Conservation (phyloP, 2,329 filamentous ascomycete genomes). For the Penicillium frequentans region DNA sequence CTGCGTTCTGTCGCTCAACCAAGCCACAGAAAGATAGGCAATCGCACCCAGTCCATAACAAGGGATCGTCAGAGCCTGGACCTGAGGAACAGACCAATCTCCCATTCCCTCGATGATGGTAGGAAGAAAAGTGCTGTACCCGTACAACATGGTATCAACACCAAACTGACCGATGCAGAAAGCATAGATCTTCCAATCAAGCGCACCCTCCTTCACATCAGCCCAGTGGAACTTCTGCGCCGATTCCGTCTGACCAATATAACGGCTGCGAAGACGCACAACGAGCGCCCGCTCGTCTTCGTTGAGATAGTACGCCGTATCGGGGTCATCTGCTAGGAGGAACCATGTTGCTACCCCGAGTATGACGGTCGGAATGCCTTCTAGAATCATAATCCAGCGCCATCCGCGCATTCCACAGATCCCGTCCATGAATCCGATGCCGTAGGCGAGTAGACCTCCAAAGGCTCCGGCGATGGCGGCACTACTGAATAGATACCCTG, state of each 20-base stretch:
- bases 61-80: constrained; percentile 76
- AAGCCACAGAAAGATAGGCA: constrained; percentile 66
- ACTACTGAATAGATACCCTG: constrained; percentile 66
- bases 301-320: constrained; percentile 62
- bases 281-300: constrained; percentile 62
- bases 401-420: constrained; percentile 64
- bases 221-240: constrained; percentile 57
- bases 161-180: constrained; percentile 72
- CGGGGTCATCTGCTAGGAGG: constrained; percentile 65
- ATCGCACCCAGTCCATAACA: constrained; percentile 73
- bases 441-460: constrained; percentile 72
- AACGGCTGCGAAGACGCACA: constrained; percentile 48
- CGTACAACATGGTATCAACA: constrained; percentile 74
- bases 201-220: constrained; percentile 67
- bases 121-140: constrained; percentile 74
- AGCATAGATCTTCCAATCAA: constrained; percentile 73
- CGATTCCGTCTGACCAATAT: constrained; percentile 51
- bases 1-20: constrained; percentile 67
- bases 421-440: constrained; percentile 72
- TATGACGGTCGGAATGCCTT: constrained; percentile 59
- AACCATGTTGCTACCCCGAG: constrained; percentile 58
- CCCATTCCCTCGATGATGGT: constrained; percentile 74
- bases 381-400: constrained; percentile 67
- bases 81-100: constrained; percentile 61
- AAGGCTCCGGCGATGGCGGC: constrained; percentile 70